phyloP scores from a whole-genome alignment of 2,329 filamentous ascomycete genomes.

The Venturia oleaginea region DNA sequence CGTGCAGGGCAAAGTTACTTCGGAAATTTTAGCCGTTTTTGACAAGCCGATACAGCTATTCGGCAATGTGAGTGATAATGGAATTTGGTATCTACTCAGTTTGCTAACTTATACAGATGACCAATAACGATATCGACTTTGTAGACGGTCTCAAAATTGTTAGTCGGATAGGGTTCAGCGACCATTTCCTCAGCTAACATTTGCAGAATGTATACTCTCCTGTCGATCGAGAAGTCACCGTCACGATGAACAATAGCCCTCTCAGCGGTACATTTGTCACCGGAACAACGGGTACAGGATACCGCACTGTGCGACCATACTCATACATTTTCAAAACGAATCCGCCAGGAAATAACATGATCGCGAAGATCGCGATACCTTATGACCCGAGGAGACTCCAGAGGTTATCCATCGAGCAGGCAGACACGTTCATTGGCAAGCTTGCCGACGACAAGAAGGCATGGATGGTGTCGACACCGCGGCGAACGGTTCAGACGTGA shows the following conservation, averaged over 20 bases:
- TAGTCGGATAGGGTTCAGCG: no score
- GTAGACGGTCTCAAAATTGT: constrained; percentile 25
- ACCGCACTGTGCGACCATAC: constrained; percentile 23
- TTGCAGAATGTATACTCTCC: constrained; percentile 24
- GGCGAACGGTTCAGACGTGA: constrained; percentile 22
- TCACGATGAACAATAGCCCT: constrained; percentile 24
- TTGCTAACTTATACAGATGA: constrained; percentile 15
- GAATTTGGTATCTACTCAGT: no score
- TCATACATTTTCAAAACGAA: constrained; percentile 27
- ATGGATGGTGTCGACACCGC: constrained; percentile 27
- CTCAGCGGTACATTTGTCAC: constrained; percentile 24
- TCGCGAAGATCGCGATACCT: constrained; percentile 27
- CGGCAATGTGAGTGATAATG: not conserved
- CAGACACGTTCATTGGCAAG: constrained; percentile 17
- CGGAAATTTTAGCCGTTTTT: not conserved
- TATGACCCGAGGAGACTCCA: constrained; percentile 20
- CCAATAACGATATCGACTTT: constrained; percentile 25
- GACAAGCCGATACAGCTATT: constrained; percentile 1
- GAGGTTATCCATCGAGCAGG: constrained; percentile 18
- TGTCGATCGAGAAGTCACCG: constrained; percentile 23
- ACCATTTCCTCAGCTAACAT: not conserved
- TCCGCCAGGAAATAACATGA: constrained; percentile 25
- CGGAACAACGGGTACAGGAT: constrained; percentile 22
- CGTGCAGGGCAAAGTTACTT: not conserved
- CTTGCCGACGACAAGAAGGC: constrained; percentile 19